Evolutionary conservation across 73 alveolate genomes (phyloP).

Genomic region (Symbiodinium pilosum): DNA sequence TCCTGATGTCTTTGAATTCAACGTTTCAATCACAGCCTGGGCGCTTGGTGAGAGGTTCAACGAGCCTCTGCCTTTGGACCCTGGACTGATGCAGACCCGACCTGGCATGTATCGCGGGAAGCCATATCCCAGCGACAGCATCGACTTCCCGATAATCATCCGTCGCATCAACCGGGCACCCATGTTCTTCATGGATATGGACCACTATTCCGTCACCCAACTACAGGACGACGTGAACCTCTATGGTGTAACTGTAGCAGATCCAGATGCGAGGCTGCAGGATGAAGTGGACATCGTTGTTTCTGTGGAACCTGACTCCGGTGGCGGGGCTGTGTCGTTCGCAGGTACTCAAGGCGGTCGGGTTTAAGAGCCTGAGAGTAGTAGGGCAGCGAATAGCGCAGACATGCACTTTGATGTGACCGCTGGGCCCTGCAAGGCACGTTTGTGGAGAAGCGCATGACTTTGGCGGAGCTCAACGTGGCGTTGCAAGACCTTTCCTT

Average conservation of each 20-base stretch:
- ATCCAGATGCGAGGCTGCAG: slow-evolving; percentile 44
- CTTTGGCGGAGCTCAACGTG: slow-evolving; percentile 11
- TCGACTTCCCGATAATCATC: slow-evolving; percentile 13
- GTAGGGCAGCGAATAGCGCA: too few relatives aligned
- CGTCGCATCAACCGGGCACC: slow-evolving; percentile 80
- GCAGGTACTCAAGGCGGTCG: neutral
- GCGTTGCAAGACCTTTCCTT: slow-evolving; percentile 44
- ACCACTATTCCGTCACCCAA: slow-evolving; percentile 56
- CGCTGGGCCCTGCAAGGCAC: slow-evolving; percentile 3
- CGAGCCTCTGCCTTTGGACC: slow-evolving; percentile 52
- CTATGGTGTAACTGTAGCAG: slow-evolving; percentile 55
- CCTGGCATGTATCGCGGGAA: neutral
- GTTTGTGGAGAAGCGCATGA: slow-evolving; percentile 10
- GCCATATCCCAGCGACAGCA: slow-evolving; percentile 21
- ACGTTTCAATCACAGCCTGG: slow-evolving; percentile 28
- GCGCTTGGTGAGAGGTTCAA: slow-evolving; percentile 76
- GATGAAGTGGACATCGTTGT: slow-evolving; percentile 40
- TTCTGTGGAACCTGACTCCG: slow-evolving; percentile 31
- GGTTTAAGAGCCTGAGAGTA: too few relatives aligned
- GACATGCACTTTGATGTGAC: neutral
- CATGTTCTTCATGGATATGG: slow-evolving; percentile 26
- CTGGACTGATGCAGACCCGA: neutral
- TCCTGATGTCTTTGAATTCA: slow-evolving; percentile 35
- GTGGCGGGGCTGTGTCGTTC: slow-evolving; percentile 20
- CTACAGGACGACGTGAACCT: slow-evolving; percentile 45